Evolutionary conservation across 1,139 yeast genomes (phyloP).

Genomic region (Magnusiomyces suaveolens): DNA sequence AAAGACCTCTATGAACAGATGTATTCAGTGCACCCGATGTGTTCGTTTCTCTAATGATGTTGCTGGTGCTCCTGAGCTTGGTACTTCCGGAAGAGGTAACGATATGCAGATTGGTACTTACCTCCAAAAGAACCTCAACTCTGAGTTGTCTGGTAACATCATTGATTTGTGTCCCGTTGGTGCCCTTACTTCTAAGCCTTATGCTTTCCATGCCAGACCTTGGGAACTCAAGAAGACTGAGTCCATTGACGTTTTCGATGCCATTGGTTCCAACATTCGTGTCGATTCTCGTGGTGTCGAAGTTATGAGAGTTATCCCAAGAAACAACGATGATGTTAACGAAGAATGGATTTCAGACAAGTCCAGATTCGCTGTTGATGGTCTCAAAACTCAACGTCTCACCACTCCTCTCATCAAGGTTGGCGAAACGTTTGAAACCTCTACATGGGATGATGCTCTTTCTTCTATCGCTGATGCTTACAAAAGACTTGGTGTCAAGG

Average conservation of each 20-base stretch:
- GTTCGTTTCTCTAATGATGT: slow-evolving; percentile 84
- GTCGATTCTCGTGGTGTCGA: slow-evolving; percentile 83
- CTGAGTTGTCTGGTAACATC: slow-evolving; percentile 82
- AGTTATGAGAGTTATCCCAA: slow-evolving; percentile 80
- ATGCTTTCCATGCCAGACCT: slow-evolving; percentile 85
- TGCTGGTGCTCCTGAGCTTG: slow-evolving; percentile 89
- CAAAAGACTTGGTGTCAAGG: slow-evolving; percentile 48
- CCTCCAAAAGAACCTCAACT: slow-evolving; percentile 72
- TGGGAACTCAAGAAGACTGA: slow-evolving; percentile 92
- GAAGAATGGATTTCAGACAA: slow-evolving; percentile 92
- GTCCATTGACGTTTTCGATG: slow-evolving; percentile 79
- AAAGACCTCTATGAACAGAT: slow-evolving; percentile 86
- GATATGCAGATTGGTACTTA: slow-evolving; percentile 89
- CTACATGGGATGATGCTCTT: slow-evolving; percentile 85
- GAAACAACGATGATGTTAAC: slow-evolving; percentile 77
- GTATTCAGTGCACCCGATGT: slow-evolving; percentile 90
- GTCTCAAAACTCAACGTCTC: slow-evolving; percentile 76
- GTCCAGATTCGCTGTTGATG: slow-evolving; percentile 79
- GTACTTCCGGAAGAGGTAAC: slow-evolving; percentile 84
- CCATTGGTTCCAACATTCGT: slow-evolving; percentile 70
- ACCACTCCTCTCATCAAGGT: slow-evolving; percentile 70
- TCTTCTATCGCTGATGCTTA: slow-evolving; percentile 59
- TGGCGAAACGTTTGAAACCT: slow-evolving; percentile 62
- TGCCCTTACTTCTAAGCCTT: slow-evolving; percentile 82
- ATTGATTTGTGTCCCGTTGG: slow-evolving; percentile 90